Percentiles rank a stretch among this genome's conserved stretches.
These are phyloP conservation scores for Pichia exigua DNA, from an alignment of 805 yeast species.

Conservation along the genomic window DNA sequence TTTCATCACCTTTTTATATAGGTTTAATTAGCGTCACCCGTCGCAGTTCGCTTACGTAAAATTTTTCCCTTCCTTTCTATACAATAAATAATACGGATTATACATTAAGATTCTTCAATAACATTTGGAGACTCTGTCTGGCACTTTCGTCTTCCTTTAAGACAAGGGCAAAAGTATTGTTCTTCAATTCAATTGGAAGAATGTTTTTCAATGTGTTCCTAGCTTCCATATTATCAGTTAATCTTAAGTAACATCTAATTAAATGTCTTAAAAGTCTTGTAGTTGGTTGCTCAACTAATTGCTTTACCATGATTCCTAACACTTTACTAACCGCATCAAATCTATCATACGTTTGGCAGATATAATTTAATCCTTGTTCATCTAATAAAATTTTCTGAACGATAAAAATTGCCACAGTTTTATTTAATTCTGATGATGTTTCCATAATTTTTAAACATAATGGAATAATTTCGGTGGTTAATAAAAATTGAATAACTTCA, in stretches of 20 bases:
- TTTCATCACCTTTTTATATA: not conserved
- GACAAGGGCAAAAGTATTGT: slow-evolving; percentile 72
- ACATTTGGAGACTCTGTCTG: slow-evolving; percentile 77
- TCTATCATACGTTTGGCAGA: slow-evolving; percentile 92
- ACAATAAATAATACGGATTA: not conserved
- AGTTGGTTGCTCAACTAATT: slow-evolving; percentile 65
- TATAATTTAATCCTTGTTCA: slow-evolving; percentile 83
- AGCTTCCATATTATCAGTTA: slow-evolving; percentile 86
- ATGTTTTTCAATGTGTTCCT: slow-evolving; percentile 76
- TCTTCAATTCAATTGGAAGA: slow-evolving; percentile 80
- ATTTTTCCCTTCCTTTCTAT: not conserved
- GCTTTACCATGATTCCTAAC: slow-evolving; percentile 77
- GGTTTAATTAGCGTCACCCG: not conserved
- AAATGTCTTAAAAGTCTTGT: slow-evolving; percentile 87
- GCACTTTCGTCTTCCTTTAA: slow-evolving; percentile 85
- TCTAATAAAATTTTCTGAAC: slow-evolving; percentile 88
- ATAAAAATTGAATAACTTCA: slow-evolving; percentile 82
- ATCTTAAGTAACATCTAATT: slow-evolving; percentile 84
- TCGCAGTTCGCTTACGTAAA: not conserved
- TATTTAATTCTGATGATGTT: slow-evolving; percentile 84
- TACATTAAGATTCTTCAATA: slow-evolving; percentile 47
- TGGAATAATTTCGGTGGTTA: slow-evolving; percentile 96
- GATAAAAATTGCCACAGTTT: slow-evolving; percentile 94
- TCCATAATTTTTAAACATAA: slow-evolving; percentile 93
- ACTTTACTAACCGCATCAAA: slow-evolving; percentile 92